A percentile compares a stretch with the other conserved stretches of the same genome.
phyloP scores from a whole-genome alignment of 352 stramenopile species.

The Pythium coloratum region DNA sequence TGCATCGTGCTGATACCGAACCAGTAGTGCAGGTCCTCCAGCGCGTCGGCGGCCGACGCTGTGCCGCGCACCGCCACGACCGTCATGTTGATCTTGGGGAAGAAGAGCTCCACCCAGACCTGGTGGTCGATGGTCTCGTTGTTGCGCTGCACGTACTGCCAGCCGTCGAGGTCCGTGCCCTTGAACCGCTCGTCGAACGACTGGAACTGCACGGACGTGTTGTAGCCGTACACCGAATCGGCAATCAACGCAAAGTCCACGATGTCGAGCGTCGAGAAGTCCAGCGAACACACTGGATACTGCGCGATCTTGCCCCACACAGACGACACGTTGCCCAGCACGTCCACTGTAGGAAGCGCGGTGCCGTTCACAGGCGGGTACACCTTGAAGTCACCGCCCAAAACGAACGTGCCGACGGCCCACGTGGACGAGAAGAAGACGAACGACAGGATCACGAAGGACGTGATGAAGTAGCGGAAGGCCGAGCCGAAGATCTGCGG shows the following conservation, averaged over 20 bases:
- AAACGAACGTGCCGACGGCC: slow-evolving; percentile 86
- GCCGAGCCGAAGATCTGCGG: slow-evolving; percentile 85
- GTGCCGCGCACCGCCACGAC: slow-evolving; percentile 83
- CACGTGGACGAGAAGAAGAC: slow-evolving; percentile 88
- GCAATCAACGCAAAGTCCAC: slow-evolving; percentile 87
- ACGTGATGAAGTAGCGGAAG: slow-evolving; percentile 86
- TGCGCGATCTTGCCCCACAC: slow-evolving; percentile 63
- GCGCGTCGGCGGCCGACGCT: slow-evolving; percentile 76
- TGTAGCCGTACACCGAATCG: slow-evolving; percentile 79
- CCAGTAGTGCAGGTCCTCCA: slow-evolving; percentile 88
- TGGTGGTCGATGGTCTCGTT: slow-evolving; percentile 65
- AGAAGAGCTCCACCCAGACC: slow-evolving; percentile 86
- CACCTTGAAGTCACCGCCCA: slow-evolving; percentile 81
- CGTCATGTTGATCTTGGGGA: slow-evolving; percentile 82
- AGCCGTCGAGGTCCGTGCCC: slow-evolving; percentile 72
- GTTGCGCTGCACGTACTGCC: slow-evolving; percentile 73
- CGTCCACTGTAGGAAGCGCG: slow-evolving; percentile 23
- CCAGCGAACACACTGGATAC: slow-evolving; percentile 79
- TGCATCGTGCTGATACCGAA: slow-evolving; percentile 89
- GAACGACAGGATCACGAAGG: slow-evolving; percentile 82
- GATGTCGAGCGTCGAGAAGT: slow-evolving; percentile 66
- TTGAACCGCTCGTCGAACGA: slow-evolving; percentile 83
- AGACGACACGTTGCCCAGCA: slow-evolving; percentile 50
- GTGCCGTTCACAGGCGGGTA: slow-evolving; percentile 46
- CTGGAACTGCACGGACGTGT: slow-evolving; percentile 69